phyloP scores from a whole-genome alignment of 2,329 filamentous ascomycete genomes.

The Penicillium sp. region DNA sequence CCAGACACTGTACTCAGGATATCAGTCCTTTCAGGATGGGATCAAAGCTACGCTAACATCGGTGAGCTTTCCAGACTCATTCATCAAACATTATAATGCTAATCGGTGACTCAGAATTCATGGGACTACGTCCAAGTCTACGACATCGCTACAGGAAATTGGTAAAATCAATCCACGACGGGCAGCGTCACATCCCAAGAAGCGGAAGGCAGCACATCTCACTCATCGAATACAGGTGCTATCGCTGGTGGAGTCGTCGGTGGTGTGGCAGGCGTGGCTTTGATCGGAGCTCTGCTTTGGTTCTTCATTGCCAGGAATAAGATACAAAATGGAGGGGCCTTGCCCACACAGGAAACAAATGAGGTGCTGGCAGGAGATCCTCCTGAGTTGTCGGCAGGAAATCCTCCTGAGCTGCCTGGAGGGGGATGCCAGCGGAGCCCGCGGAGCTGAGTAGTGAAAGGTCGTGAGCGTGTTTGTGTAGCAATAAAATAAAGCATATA shows the following conservation, averaged over 20 bases:
- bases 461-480: no score
- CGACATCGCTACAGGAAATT: background rate
- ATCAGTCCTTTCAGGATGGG: background rate
- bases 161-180: background rate
- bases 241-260: conserved; percentile 1
- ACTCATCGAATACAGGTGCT: background rate
- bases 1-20: background rate
- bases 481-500: no score
- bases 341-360: background rate
- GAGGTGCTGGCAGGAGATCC: background rate
- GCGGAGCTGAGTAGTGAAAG: no score
- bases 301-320: background rate
- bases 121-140: background rate
- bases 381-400: background rate
- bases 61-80: background rate
- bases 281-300: background rate
- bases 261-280: background rate
- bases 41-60: background rate
- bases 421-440: background rate
- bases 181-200: background rate
- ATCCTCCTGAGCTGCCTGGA: background rate
- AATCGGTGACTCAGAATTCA: background rate
- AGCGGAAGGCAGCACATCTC: background rate
- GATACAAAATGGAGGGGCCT: background rate
- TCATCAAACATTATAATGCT: background rate